Percentiles rank a stretch among this genome's conserved stretches.
Evolutionary conservation across 75 land plant species (phyloP).

Genomic region (Gnetum montanum): DNA sequence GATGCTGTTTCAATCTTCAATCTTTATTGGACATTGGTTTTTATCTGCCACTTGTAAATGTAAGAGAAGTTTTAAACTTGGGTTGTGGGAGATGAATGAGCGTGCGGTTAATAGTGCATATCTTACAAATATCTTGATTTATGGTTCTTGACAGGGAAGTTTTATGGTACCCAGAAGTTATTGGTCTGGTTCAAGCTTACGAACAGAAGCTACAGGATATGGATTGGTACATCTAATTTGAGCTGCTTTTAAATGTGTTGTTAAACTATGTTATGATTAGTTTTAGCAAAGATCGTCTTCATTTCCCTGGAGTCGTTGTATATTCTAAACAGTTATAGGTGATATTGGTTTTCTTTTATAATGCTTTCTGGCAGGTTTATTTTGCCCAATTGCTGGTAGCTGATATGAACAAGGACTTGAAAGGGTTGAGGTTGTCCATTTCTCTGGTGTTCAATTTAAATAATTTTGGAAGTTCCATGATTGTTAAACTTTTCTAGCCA

Average conservation of each 20-base stretch:
- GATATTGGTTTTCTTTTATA: neutral
- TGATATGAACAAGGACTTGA: constrained; percentile 87
- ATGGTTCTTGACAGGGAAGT: constrained; percentile 84
- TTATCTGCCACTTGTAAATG: too few species aligned
- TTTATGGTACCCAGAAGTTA: constrained; percentile 73
- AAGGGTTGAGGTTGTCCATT: constrained; percentile 74
- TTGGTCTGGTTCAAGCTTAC: constrained; percentile 85
- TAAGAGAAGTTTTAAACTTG: too few species aligned
- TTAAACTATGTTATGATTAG: constrained; percentile 1
- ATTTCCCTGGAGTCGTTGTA: neutral
- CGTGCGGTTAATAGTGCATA: too few species aligned
- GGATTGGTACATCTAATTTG: constrained; percentile 72
- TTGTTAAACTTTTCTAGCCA: too few species aligned
- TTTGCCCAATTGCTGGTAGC: constrained; percentile 88
- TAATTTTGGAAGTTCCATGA: too few species aligned
- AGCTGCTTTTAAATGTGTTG: neutral
- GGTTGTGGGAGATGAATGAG: too few species aligned
- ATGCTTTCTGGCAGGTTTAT: constrained; percentile 75
- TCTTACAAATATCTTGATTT: too few species aligned
- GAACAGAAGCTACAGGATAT: constrained; percentile 98
- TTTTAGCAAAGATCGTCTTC: too few species aligned
- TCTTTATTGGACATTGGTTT: too few species aligned
- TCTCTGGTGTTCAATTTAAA: too few species aligned
- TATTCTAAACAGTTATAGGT: neutral
- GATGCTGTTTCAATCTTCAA: too few species aligned